Evolutionary conservation across 306 rosid species (phyloP), one percentile per base, ranked within the genome.

Genomic region (Potentilla sterilis): DNA sequence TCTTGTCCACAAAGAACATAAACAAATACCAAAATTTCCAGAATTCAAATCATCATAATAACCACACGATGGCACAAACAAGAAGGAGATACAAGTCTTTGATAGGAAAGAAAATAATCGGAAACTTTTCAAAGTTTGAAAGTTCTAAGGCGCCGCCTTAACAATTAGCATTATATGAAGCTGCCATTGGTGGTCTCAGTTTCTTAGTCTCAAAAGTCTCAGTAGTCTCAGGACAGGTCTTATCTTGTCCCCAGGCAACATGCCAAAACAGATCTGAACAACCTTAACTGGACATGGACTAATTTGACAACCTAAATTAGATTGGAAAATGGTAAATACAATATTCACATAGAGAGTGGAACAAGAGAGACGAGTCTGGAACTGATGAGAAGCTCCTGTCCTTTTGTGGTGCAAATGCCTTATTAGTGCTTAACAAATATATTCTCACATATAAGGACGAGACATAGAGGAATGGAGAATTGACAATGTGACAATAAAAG

Each of bases 181-280:
- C 75, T 37, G 64, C 75, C 63, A 37, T 13, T n/a, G 66, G 76
- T 18, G 28, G 28, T 65, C 47, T 35, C 44, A 7, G 40, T 59
- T 32, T 62, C 42, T 28, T 13, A 62, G 69, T 65, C 47, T 65
- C 28, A 38, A 38, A 38, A 65, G 69, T 63, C 43, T 38, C 68
- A 35, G 48, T 21, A 44, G 67, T 40, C 76, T 22, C 40, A 0
- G 46, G 38, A 24, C 55, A 58, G 57, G 77, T 40, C 67, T 55
- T 7, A 9, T 73, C 37, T 13, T 32, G 69, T 65, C 69, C 32
- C 10, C 9, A 28, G 7, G 55, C 52, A 57, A 64, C 32, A 58
- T 9, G 54, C 77, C 42, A 58, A 43, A 58, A 24, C 18, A 24
- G 35, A 55, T 41, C 40, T 40, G 6, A 62, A 12, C 11, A n/a